Percentiles rank a stretch among this genome's conserved stretches.
Evolutionary conservation across 2,329 filamentous ascomycete genomes (phyloP).

Genomic region (Spiromastix sp.): DNA sequence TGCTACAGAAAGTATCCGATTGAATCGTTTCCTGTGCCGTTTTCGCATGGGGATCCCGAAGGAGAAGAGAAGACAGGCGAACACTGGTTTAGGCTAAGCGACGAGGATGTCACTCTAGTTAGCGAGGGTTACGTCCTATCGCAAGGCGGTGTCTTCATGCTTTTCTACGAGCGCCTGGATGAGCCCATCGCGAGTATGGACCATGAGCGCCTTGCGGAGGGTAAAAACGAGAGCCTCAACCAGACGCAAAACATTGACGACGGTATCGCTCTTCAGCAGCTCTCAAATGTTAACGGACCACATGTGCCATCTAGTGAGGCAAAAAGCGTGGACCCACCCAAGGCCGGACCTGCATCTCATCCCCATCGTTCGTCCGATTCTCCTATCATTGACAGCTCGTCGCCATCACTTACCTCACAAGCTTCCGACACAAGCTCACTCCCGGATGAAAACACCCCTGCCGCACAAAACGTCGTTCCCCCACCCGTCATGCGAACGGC

Average conservation of each 20-base stretch:
- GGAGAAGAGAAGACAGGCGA: conserved; percentile 30
- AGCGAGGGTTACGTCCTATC: conserved; percentile 62
- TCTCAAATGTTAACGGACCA: background rate
- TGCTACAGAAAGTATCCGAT: conserved; percentile 67
- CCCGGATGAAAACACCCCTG: background rate
- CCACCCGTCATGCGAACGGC: conserved; percentile 3
- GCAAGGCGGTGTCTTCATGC: conserved; percentile 85
- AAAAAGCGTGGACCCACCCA: background rate
- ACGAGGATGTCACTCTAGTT: conserved; percentile 69
- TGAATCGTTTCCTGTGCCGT: conserved; percentile 24
- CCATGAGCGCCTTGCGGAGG: conserved; percentile 5
- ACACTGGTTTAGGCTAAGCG: conserved; percentile 85
- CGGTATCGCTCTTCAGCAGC: conserved; percentile 6
- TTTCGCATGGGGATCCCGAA: conserved; percentile 22
- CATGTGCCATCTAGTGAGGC: background rate
- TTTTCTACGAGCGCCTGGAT: conserved; percentile 80
- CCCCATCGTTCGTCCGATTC: conserved; percentile 1
- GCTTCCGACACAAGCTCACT: conserved; percentile 5
- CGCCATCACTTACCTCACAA: background rate
- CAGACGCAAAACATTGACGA: conserved; percentile 17
- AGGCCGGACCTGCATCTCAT: background rate
- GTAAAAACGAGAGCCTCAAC: conserved; percentile 11
- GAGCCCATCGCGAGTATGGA: conserved; percentile 1
- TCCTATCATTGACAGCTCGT: background rate
- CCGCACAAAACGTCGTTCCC: conserved; percentile 1